Evolutionary conservation across 352 stramenopile species (phyloP), one percentile per base, ranked within the genome.

Genomic region (Phytophthora cryptogea): DNA sequence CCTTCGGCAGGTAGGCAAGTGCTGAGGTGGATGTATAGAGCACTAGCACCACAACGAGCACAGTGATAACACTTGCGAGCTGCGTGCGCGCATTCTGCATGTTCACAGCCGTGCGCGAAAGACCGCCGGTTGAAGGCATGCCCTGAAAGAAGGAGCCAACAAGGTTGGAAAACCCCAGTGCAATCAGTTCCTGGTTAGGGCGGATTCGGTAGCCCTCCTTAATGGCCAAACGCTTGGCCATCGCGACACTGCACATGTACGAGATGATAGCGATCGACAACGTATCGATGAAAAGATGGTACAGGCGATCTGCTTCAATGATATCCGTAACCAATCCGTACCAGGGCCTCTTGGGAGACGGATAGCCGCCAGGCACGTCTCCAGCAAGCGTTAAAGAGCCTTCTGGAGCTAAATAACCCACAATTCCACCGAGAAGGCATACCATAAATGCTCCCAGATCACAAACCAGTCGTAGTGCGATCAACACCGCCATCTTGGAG

Each of bases 231-330:
- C 84, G 80, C 54, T 95, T 96, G 30, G 83, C 88, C 47, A 97
- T 95, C 4, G 89, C 88, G 66, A 97, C 81, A 39, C 86, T 96
- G 57, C 95, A 88, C 80, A 97, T 96, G 76, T 97, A 98, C 20
- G 89, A 91, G n/a, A 98, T 81, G 58, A 97, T 76, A 1, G 78
- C 76, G 56, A 97, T 96, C 35, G 78, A 81, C 8, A 95, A 46
- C 1, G 89, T 82, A 46, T 92, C 77, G 31, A 78, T 59, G n/a
- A 93, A 62, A 5, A 98, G 63, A 16, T 78, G 55, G 30, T 79
- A 67, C 9, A 94, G 47, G 3, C 74, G 66, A 28, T 90, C 67
- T 17, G 74, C 73, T 2, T 80, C 70, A 42, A 92, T 81, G 5
- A 82, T 27, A 7, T 70, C 64, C 7, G 72, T 64, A 4, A 74